Evolutionary conservation across 352 stramenopile genomes (phyloP).

Genomic region (Phytopythium ostracodes): DNA sequence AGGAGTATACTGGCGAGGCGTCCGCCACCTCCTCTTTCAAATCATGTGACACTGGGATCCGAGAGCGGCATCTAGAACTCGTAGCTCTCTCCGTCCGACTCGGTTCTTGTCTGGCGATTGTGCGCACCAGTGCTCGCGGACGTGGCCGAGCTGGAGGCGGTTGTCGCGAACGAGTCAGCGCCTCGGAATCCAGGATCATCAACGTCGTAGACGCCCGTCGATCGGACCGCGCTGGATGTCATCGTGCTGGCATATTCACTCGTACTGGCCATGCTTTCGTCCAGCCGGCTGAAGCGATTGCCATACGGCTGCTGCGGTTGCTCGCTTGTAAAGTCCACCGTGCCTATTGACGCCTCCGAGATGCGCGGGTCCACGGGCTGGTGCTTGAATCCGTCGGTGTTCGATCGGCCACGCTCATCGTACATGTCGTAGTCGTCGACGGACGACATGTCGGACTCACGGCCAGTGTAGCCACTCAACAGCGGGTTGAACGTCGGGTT

Average conservation of each 20-base stretch:
- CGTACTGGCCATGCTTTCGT: constrained; percentile 35
- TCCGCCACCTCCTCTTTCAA: background rate
- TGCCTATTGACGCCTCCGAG: constrained; percentile 50
- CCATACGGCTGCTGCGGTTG: constrained; percentile 15
- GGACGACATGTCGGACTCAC: constrained; percentile 60
- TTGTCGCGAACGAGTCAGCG: constrained; percentile 25
- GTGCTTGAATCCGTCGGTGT: constrained; percentile 8
- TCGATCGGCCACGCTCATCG: constrained; percentile 19
- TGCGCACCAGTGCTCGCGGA: background rate
- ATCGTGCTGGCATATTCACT: constrained; percentile 30
- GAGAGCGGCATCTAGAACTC: constrained; percentile 43
- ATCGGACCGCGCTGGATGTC: constrained; percentile 25
- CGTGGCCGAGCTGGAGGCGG: constrained; percentile 19
- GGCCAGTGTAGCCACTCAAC: constrained; percentile 27
- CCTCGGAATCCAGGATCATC: constrained; percentile 27
- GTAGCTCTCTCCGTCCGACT: constrained; percentile 65
- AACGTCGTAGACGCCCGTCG: constrained; percentile 42
- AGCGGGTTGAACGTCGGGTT: constrained; percentile 37
- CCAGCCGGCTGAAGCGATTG: constrained; percentile 23
- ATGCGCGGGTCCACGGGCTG: constrained; percentile 3
- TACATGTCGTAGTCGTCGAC: constrained; percentile 55
- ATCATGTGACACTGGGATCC: background rate
- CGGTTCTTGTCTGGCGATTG: constrained; percentile 30
- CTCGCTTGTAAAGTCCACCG: constrained; percentile 49
- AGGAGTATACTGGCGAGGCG: constrained; percentile 4